Percentiles rank a stretch among this genome's conserved stretches.
These are phyloP conservation scores for Hymenoscyphus fructigenus DNA, from an alignment of 2,329 filamentous ascomycete species.

Conservation along the genomic window DNA sequence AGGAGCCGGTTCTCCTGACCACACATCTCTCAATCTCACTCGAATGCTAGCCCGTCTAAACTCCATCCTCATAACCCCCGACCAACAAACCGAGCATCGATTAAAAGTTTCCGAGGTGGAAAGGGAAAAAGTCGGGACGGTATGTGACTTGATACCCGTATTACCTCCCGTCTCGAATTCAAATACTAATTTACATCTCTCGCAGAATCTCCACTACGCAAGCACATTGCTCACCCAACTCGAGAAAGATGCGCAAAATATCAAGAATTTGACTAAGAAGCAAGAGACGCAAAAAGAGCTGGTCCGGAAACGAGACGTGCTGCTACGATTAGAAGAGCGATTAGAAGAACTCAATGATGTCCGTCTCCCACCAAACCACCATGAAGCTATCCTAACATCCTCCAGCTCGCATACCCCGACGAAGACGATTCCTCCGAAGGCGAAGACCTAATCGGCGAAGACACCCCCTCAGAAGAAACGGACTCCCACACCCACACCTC, in stretches of 20 bases:
- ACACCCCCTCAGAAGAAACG: slow-evolving; percentile 48
- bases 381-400: slow-evolving; percentile 33
- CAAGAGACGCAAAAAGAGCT: slow-evolving; percentile 64
- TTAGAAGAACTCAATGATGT: slow-evolving; percentile 68
- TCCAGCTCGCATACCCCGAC: slow-evolving; percentile 28
- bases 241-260: slow-evolving; percentile 64
- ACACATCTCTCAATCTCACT: slow-evolving; percentile 49
- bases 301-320: slow-evolving; percentile 60
- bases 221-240: slow-evolving; percentile 66
- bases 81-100: slow-evolving; percentile 56
- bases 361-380: slow-evolving; percentile 3
- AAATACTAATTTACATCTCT: background rate
- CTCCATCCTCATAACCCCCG: slow-evolving; percentile 60
- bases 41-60: slow-evolving; percentile 67
- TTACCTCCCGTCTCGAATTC: background rate
- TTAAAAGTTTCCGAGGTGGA: slow-evolving; percentile 65
- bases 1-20: slow-evolving; percentile 21
- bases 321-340: slow-evolving; percentile 65
- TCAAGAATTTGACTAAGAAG: slow-evolving; percentile 58
- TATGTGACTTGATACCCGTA: slow-evolving; percentile 37
- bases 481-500: slow-evolving; percentile 23
- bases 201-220: slow-evolving; percentile 70
- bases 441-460: slow-evolving; percentile 56
- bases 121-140: slow-evolving; percentile 56
- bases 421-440: slow-evolving; percentile 45